Base-by-base conservation (phyloP, 2,329 filamentous ascomycete species). In the Pseudogymnoascus destructans region DNA sequence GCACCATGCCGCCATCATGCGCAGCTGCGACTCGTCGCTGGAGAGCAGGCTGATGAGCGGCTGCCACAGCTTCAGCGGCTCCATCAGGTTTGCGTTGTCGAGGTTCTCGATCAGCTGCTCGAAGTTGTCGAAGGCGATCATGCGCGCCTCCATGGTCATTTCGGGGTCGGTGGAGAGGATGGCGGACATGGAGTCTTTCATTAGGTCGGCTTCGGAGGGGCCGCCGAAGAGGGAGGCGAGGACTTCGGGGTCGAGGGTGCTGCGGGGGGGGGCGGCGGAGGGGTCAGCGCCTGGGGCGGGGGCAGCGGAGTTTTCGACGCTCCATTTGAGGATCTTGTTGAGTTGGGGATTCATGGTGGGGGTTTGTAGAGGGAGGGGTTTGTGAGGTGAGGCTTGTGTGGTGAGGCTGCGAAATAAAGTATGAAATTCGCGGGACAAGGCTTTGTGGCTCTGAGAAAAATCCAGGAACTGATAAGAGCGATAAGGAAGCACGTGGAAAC, bases 31-130 rank as follows among this genome's bases (percentile, higher is more conserved):
- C 67, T 93, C 85, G 9, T 79, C 76, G 66, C 84, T 78, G 55
- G 77, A 75, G 11, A 98, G 76, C 62, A 86, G 81, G 7, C 77
- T 73, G 9, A 96, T 75, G 36, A 98, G 76, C 8, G 89, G 89
- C 9, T 80, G 79, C 93, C 93, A 98, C 30, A 97, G 77, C 5
- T 79, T 79, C 17, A 96, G 75, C 25, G 80, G 80, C 63, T 84
- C 84, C 65, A 98, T 80, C 73, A 96, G 95, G 76, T 97, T 98
- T 60, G 93, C 92, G 71, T 98, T 98, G 77, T 98, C 93, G 66
- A 97, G 82, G 62, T 81, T 84, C 75, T 96, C 90, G 66, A 96
- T 86, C 60, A 95, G 77, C 72, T 95, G 89, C 74, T 95, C 91
- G 62, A 96, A 86, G 74, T 96, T 95, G 79, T 95, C 91, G 72